A percentile compares a stretch with the other conserved stretches of the same genome.
phyloP scores from a whole-genome alignment of 2,329 filamentous ascomycete genomes.

The Escovopsis sp. region DNA sequence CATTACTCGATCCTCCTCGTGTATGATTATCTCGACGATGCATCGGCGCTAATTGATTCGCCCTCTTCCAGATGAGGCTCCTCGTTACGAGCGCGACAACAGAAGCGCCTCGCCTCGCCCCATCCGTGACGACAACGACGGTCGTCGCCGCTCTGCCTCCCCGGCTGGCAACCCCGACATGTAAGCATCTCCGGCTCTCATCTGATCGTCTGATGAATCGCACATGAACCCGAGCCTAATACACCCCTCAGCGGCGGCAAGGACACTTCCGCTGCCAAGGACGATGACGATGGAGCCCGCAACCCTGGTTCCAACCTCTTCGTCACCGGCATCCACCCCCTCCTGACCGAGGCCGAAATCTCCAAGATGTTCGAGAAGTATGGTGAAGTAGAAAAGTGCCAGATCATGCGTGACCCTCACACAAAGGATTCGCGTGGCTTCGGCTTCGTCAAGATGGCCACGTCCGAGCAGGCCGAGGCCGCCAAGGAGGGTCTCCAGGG shows the following conservation, averaged over 20 bases:
- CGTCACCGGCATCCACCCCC: constrained; percentile 93
- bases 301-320: constrained; percentile 98
- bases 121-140: constrained; percentile 42
- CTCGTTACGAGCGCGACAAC: constrained; percentile 51
- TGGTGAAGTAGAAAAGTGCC: constrained; percentile 95
- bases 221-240: background rate
- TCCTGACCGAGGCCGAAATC: constrained; percentile 77
- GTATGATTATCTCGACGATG: no score
- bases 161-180: constrained; percentile 32
- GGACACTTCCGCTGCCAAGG: constrained; percentile 34
- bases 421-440: constrained; percentile 98
- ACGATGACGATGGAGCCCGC: constrained; percentile 62
- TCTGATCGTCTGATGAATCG: constrained; percentile 4
- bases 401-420: constrained; percentile 98
- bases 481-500: constrained; percentile 93
- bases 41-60: background rate
- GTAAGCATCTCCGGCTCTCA: constrained; percentile 8
- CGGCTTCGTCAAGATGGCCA: constrained; percentile 98
- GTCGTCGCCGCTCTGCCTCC: constrained; percentile 46
- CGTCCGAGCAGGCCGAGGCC: constrained; percentile 85
- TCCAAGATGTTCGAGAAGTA: constrained; percentile 97
- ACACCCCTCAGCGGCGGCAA: constrained; percentile 27
- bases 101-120: constrained; percentile 50
- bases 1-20: constrained; percentile 4
- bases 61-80: constrained; percentile 37